Evolutionary conservation across 2,329 filamentous ascomycete genomes (phyloP).

Genomic region (Pezizomycotina sp.): DNA sequence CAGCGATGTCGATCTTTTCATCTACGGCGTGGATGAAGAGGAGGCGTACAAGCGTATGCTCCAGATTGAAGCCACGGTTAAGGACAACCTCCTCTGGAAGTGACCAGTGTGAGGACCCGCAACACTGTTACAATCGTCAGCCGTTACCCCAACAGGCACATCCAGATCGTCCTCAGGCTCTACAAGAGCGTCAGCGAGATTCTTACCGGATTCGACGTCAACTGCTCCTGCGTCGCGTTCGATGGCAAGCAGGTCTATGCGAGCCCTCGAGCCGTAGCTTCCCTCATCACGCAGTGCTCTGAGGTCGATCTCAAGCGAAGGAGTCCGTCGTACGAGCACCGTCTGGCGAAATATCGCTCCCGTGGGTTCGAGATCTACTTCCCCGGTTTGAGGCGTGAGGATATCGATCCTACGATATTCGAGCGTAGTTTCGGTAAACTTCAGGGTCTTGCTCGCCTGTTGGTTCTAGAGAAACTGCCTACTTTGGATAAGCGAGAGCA

Average conservation of each 20-base stretch:
- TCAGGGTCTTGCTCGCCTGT: constrained; percentile 57
- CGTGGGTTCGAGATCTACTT: constrained; percentile 74
- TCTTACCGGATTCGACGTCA: constrained; percentile 74
- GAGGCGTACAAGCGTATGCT: constrained; percentile 70
- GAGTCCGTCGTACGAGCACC: constrained; percentile 75
- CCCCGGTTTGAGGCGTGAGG: constrained; percentile 54
- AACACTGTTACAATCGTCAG: constrained; percentile 74
- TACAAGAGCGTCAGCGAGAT: constrained; percentile 76
- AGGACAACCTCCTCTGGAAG: constrained; percentile 63
- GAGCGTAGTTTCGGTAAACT: constrained; percentile 64
- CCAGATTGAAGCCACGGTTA: constrained; percentile 58
- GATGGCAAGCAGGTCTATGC: constrained; percentile 66
- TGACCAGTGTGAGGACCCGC: constrained; percentile 69
- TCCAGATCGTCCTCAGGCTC: constrained; percentile 67
- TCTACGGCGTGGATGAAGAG: constrained; percentile 59
- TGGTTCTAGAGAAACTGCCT: constrained; percentile 65
- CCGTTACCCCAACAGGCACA: constrained; percentile 66
- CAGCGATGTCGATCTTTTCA: constrained; percentile 72
- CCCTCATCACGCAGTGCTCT: constrained; percentile 70
- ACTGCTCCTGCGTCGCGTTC: constrained; percentile 62
- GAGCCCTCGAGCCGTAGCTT: constrained; percentile 57
- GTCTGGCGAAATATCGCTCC: constrained; percentile 70
- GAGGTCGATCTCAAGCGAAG: constrained; percentile 62
- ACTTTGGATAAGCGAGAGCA: constrained; percentile 48
- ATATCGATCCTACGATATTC: constrained; percentile 71